A percentile compares a stretch with the other conserved stretches of the same genome.
Conservation (phyloP, 352 stramenopile species). For the Lagenidium giganteum region DNA sequence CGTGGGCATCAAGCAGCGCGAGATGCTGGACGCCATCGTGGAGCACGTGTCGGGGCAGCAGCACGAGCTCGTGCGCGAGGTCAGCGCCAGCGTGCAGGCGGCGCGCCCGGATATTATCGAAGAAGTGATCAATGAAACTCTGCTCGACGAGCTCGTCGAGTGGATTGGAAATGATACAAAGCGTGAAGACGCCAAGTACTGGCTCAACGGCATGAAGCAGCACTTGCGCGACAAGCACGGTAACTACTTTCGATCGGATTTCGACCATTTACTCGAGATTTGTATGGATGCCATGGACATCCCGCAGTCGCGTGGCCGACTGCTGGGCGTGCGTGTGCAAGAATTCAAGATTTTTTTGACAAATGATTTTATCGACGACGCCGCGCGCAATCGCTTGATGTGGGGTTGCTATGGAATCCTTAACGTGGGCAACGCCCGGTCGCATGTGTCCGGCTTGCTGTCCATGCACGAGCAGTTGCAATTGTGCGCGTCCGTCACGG, state of each 20-base stretch:
- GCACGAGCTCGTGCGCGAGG: background rate
- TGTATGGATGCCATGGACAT: conserved; percentile 13
- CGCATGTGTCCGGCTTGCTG: conserved; percentile 1
- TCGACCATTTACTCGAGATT: conserved; percentile 5
- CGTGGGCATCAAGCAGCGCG: conserved; percentile 3
- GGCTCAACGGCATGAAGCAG: conserved; percentile 1
- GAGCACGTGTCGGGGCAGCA: conserved; percentile 1
- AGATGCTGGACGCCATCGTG: conserved; percentile 5
- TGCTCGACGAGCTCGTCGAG: too few relatives aligned
- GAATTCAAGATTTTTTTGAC: conserved; percentile 8
- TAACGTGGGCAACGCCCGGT: conserved; percentile 8
- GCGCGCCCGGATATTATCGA: conserved; percentile 4
- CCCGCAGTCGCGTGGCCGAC: background rate
- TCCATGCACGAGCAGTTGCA: conserved; percentile 5
- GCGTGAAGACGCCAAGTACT: background rate
- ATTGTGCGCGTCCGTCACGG: conserved; percentile 6
- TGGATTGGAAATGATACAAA: background rate
- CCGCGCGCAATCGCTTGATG: background rate
- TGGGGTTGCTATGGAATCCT: conserved; percentile 8
- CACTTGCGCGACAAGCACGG: conserved; percentile 4
- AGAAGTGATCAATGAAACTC: conserved; percentile 1
- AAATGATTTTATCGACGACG: too few relatives aligned
- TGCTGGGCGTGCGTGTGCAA: conserved; percentile 2
- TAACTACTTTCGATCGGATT: conserved; percentile 8
- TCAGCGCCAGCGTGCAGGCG: conserved; percentile 2